Evolutionary conservation across 441 rosid genomes (phyloP).

Genomic region (Breynia disticha): DNA sequence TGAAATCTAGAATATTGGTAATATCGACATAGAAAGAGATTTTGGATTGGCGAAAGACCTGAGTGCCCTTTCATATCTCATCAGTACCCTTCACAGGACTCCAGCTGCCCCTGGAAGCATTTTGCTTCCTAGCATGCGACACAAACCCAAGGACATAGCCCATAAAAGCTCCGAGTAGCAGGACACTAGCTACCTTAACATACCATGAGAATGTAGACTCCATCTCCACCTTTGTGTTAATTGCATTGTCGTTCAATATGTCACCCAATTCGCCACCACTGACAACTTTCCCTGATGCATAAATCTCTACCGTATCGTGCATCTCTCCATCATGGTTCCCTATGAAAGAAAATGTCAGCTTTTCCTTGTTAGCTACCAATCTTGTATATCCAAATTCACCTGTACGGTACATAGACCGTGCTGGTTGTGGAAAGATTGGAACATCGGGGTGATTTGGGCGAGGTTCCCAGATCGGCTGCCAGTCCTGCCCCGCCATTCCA

Average conservation of each 20-base stretch:
- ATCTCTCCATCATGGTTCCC: slow-evolving; percentile 86
- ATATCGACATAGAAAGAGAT: too few relatives aligned
- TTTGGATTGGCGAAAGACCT: too few relatives aligned
- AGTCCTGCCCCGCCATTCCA: slow-evolving; percentile 92
- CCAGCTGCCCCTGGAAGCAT: slow-evolving; percentile 38
- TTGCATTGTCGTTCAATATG: neutral
- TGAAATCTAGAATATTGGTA: too few relatives aligned
- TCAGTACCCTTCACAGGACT: slow-evolving; percentile 37
- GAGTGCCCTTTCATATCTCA: slow-evolving; percentile 28
- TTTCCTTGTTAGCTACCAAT: slow-evolving; percentile 68
- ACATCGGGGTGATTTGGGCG: slow-evolving; percentile 50
- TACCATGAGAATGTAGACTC: slow-evolving; percentile 35
- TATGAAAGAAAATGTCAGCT: slow-evolving; percentile 53
- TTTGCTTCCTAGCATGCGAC: slow-evolving; percentile 38
- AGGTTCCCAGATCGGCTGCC: slow-evolving; percentile 83
- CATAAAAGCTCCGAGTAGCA: slow-evolving; percentile 54
- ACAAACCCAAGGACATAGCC: slow-evolving; percentile 59
- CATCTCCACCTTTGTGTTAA: slow-evolving; percentile 9
- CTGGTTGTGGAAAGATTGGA: slow-evolving; percentile 74
- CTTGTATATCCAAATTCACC: slow-evolving; percentile 89
- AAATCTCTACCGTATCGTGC: slow-evolving; percentile 73
- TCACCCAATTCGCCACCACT: slow-evolving; percentile 26
- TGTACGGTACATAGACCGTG: slow-evolving; percentile 61
- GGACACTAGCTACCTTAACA: slow-evolving; percentile 50
- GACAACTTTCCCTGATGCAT: slow-evolving; percentile 55